These are phyloP conservation scores for Xylaria hypoxylon DNA, from an alignment of 2,329 filamentous ascomycete genomes.

Conservation along the genomic window DNA sequence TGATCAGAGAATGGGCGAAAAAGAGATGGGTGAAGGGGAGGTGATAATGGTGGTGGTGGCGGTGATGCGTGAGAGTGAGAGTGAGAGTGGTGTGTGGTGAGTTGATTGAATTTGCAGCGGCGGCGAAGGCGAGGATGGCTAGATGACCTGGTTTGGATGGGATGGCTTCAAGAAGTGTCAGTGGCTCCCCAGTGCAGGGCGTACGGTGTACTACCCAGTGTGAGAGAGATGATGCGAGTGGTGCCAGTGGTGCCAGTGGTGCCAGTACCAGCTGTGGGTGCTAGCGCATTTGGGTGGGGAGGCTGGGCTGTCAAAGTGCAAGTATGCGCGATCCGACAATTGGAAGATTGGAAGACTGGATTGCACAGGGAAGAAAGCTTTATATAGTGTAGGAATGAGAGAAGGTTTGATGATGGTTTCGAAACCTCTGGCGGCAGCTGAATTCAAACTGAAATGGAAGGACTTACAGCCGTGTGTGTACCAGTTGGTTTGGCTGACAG, in stretches of 20 bases:
- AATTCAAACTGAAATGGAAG: not conserved
- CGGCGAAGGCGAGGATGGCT: slow-evolving; percentile 48
- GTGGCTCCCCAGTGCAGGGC: slow-evolving; percentile 30
- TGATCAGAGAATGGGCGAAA: slow-evolving; percentile 27
- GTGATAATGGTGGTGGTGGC: slow-evolving; percentile 18
- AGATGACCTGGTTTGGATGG: slow-evolving; percentile 44
- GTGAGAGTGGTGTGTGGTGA: slow-evolving; percentile 32
- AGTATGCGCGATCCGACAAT: slow-evolving; percentile 20
- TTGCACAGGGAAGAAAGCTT: not conserved
- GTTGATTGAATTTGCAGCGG: slow-evolving; percentile 46
- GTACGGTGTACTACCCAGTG: slow-evolving; percentile 37
- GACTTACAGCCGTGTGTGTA: slow-evolving; percentile 11
- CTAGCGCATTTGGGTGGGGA: slow-evolving; percentile 42
- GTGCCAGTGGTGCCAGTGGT: slow-evolving; percentile 25
- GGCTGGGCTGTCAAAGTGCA: slow-evolving; percentile 34
- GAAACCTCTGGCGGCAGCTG: slow-evolving; percentile 23
- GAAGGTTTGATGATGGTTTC: slow-evolving; percentile 5
- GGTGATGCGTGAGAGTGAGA: slow-evolving; percentile 21
- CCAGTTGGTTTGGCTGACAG: not conserved
- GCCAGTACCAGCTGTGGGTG: slow-evolving; percentile 33
- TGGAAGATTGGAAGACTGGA: not conserved
- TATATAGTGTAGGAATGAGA: slow-evolving; percentile 1
- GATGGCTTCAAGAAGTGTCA: slow-evolving; percentile 39
- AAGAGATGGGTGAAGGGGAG: slow-evolving; percentile 24
- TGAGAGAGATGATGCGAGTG: slow-evolving; percentile 29